Evolutionary conservation across 208 protist species (phyloP), one percentile per base, ranked within the genome.

Genomic region (Endotrypanum monterogeii): DNA sequence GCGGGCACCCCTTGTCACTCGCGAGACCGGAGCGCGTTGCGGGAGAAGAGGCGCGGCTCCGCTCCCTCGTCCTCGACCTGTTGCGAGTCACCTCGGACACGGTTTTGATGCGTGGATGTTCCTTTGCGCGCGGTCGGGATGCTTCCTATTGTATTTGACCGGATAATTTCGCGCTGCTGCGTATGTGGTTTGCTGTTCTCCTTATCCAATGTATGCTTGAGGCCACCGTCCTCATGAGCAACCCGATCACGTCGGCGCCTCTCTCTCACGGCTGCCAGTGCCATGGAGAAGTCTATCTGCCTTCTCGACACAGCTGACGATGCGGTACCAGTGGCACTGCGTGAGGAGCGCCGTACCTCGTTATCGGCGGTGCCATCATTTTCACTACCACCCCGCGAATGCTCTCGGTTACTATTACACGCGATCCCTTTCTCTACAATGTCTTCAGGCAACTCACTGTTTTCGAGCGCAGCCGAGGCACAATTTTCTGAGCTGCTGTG

Each of bases 261-360:
- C 67, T 82, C 83, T 46, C 76, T 72, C 5, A 88, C 83, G 3
- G 77, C 68, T 3, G 83, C 83, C 11, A 88, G 52, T 39, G 77
- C 83, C 11, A 74, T 66, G 8, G 77, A 63, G 51, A 88, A 88
- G 74, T 88, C 83, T 14, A 84, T 62, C 5, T 69, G 77, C 7
- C 79, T 74, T 57, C 74, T 76, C 25, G 80, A 72, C 66, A 46
- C 50, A 12, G n/a, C 63, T n/a, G 39, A 0, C 41, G 63, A 32
- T 23, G 51, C 35, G 2, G 46, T 18, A 4, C 23, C n/a, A 0
- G 57, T 58, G 12, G 66, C 14, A 7, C 48, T 11, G 5, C 57
- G 51, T 25, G 67, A 61, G 12, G 30, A 9, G 25, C 50, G 48
- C 25, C 58, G 54, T 1, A 25, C 3, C 32, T 14, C 44, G 23